Evolutionary conservation across 805 yeast species (phyloP), one percentile per base, ranked within the genome.

Genomic region (Cyberlindnera japonica): DNA sequence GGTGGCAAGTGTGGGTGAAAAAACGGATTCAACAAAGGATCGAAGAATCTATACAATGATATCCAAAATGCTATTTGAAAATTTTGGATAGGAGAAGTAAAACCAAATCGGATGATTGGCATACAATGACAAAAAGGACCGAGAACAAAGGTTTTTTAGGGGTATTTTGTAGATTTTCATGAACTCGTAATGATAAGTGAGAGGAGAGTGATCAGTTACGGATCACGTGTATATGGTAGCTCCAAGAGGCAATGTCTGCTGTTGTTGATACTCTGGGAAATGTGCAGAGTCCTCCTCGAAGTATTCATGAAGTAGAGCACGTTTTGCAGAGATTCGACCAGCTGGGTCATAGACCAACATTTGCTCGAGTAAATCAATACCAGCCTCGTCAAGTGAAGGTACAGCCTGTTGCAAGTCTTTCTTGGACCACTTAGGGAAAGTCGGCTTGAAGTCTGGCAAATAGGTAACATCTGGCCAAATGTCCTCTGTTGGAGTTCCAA

Each of bases 401-500:
- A 87, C 90, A 37, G 77, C 73, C 32, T 73, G 75, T n/a, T 77
- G 67, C 54, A 93, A 64, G 53, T 79, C 77, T 63, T 80, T 85
- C 55, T 81, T 79, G 32, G 73, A 63, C 95, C 96, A 88, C 60
- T 85, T 87, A 19, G 96, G 96, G 73, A 90, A 88, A 15, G 95
- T 84, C 34, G 91, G 79, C 64, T 89, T 89, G 68, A 83, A 93
- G 65, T 93, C 97, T 14, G 97, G 96, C 61, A 93, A 71, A 46
- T 83, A 77, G 31, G 82, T 76, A 33, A 93, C 95, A 50, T 90
- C 96, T 7, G 98, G 97, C 99, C 99, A 93, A 15, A 76, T 71
- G 37, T 85, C 86, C 61, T 88, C 96, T 47, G 77, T 84, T 33
- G 99, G 99, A 3, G 98, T 91, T 15, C 99, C 99, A 65, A 93